Evolutionary conservation across 2,329 filamentous ascomycete genomes (phyloP).

Genomic region (Calonectria multiphialidica): DNA sequence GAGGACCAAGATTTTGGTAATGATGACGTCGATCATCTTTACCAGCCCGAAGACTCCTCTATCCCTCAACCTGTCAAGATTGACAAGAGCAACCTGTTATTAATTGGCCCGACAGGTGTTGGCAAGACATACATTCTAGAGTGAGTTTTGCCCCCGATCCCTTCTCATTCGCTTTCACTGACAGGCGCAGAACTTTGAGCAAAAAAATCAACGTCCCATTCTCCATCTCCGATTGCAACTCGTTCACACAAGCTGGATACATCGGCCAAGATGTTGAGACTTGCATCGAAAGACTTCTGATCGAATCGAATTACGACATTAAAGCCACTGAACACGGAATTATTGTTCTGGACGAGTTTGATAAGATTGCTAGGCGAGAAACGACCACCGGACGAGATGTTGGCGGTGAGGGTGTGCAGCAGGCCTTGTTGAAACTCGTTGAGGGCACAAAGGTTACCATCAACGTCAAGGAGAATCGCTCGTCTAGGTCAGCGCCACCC

Average conservation of each 20-base stretch:
- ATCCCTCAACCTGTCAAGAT: constrained; percentile 73
- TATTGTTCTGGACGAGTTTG: constrained; percentile 95
- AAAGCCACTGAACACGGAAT: constrained; percentile 90
- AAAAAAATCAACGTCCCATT: constrained; percentile 95
- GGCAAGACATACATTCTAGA: constrained; percentile 95
- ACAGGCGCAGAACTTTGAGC: constrained; percentile 79
- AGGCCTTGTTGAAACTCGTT: constrained; percentile 94
- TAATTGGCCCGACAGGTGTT: constrained; percentile 93
- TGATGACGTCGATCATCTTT: constrained; percentile 56
- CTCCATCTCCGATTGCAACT: constrained; percentile 94
- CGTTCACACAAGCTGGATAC: constrained; percentile 96
- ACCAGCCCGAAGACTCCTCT: constrained; percentile 60
- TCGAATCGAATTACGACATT: constrained; percentile 91
- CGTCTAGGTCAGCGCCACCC: constrained; percentile 64
- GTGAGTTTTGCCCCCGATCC: constrained; percentile 52
- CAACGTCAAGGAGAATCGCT: constrained; percentile 84
- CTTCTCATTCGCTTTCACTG: constrained; percentile 32
- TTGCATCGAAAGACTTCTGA: constrained; percentile 89
- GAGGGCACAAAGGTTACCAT: constrained; percentile 95
- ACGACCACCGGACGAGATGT: constrained; percentile 93
- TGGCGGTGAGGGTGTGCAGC: constrained; percentile 95
- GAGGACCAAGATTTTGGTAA: constrained; percentile 48
- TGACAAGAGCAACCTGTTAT: constrained; percentile 94
- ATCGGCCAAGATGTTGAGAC: constrained; percentile 98
- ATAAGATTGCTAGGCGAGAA: constrained; percentile 94